Conservation (phyloP, 2,329 filamentous ascomycete genomes). For the Aspergillus felis region DNA sequence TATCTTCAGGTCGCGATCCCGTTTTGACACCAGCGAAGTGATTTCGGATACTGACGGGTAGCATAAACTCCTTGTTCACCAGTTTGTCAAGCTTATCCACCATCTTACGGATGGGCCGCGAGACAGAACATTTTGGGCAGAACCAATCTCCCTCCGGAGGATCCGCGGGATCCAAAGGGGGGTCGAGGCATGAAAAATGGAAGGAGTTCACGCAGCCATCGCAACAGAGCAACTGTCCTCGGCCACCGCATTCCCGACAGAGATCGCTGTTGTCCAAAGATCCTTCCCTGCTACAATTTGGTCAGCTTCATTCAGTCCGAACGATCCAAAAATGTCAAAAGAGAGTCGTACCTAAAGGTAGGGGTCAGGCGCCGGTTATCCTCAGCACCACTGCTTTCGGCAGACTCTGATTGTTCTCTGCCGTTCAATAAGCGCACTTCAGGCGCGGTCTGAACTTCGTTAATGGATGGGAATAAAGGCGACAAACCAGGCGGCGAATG, state of each 20-base stretch:
- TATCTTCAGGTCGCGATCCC: conserved; percentile 71
- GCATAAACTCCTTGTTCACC: conserved; percentile 67
- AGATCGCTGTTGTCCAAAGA: conserved; percentile 75
- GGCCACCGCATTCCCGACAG: conserved; percentile 80
- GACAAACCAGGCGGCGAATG: conserved; percentile 12
- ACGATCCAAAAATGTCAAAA: not conserved
- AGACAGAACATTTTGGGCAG: conserved; percentile 61
- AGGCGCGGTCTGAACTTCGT: not conserved
- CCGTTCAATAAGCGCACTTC: not conserved
- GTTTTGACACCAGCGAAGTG: conserved; percentile 77
- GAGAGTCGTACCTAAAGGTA: conserved; percentile 3
- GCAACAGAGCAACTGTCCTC: conserved; percentile 84
- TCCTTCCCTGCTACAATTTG: conserved; percentile 15
- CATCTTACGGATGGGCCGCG: conserved; percentile 60
- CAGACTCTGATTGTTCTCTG: conserved; percentile 14
- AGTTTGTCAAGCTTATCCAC: conserved; percentile 62
- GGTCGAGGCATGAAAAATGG: conserved; percentile 84
- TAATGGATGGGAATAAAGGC: not conserved
- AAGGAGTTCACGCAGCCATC: conserved; percentile 88
- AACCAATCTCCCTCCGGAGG: conserved; percentile 74
- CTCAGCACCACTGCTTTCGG: conserved; percentile 21
- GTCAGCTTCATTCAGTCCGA: conserved; percentile 10
- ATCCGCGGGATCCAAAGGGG: conserved; percentile 62
- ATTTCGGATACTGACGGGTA: conserved; percentile 68
- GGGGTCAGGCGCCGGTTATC: conserved; percentile 21